Percentiles rank a stretch among this genome's conserved stretches.
phyloP scores from a whole-genome alignment of 768 basidiomycete species.

The Kwoniella mangroviensis region DNA sequence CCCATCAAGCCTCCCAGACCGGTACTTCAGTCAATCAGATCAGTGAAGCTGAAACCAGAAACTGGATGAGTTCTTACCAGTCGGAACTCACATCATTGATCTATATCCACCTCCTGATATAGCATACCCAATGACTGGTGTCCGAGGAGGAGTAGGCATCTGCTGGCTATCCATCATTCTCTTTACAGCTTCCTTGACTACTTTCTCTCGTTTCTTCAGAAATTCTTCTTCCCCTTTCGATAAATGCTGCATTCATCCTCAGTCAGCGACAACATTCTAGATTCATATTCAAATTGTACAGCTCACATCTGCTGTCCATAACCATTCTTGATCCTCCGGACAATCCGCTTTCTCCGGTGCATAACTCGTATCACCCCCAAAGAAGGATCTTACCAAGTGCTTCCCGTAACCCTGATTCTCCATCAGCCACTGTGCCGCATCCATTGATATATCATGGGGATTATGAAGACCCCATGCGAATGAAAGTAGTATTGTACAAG shows the following conservation, averaged over 20 bases:
- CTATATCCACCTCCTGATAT: conserved; percentile 75
- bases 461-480: neutral
- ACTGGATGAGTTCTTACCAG: neutral
- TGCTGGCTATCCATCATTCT: conserved; percentile 26
- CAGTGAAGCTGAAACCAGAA: neutral
- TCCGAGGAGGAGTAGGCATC: conserved; percentile 41
- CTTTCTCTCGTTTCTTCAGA: conserved; percentile 29
- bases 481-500: neutral
- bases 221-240: conserved; percentile 38
- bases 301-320: conserved; percentile 39
- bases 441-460: conserved; percentile 9
- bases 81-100: conserved; percentile 66
- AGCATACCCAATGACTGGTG: conserved; percentile 60
- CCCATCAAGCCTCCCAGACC: conserved; percentile 39
- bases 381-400: conserved; percentile 1
- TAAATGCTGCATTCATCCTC: conserved; percentile 1
- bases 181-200: conserved; percentile 36
- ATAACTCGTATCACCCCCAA: conserved; percentile 26
- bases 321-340: conserved; percentile 45
- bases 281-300: neutral
- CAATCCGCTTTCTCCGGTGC: conserved; percentile 45
- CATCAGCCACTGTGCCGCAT: conserved; percentile 7
- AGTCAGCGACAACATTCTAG: neutral
- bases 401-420: neutral
- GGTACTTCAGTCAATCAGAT: conserved; percentile 1